Conservation (phyloP, 1,284 basidiomycete species). For the Fomitopsis schrenkii region DNA sequence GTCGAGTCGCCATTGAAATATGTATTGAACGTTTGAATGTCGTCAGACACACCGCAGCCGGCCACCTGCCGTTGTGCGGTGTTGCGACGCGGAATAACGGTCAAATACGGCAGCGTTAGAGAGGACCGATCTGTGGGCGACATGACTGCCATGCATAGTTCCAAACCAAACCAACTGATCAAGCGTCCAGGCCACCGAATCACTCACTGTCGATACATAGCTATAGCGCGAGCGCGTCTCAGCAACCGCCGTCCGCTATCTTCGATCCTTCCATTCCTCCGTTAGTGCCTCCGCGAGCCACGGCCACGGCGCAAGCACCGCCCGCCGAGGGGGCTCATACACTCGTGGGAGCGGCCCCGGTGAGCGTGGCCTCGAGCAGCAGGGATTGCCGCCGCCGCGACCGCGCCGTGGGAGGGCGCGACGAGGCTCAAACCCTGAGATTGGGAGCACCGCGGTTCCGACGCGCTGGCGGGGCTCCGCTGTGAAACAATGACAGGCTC, state of each 20-base stretch:
- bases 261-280: neutral
- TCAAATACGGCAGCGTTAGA: neutral
- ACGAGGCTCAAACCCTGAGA: neutral
- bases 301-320: no score
- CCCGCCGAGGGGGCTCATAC: neutral
- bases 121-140: neutral
- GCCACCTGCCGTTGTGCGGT: no score
- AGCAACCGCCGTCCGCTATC: neutral
- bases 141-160: neutral
- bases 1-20: no score
- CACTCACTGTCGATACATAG: neutral
- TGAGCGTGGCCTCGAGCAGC: neutral
- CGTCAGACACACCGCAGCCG: no score
- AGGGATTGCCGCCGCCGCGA: neutral
- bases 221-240: neutral
- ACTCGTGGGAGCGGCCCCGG: neutral
- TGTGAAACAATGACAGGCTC: neutral
- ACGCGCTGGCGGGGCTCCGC: neutral
- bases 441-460: neutral
- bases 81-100: neutral
- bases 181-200: no score
- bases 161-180: no score
- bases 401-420: neutral
- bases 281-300: neutral
- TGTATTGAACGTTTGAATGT: no score